Evolutionary conservation across 202 grass and related monocot species (phyloP), one percentile per base, ranked within the genome.

Genomic region (Brachypodium distachyon): DNA sequence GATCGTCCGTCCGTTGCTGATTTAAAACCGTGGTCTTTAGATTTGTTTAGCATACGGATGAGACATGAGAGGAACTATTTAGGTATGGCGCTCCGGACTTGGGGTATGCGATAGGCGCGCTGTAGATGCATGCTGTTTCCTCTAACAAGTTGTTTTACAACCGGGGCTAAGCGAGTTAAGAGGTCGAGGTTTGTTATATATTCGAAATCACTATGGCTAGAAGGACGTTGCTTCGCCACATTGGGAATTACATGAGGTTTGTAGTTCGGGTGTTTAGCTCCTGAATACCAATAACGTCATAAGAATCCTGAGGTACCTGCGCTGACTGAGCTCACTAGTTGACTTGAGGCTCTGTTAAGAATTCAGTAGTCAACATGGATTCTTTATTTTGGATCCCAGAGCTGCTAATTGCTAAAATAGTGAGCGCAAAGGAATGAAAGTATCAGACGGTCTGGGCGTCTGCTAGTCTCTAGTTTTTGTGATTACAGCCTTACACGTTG

Each of bases 281-380:
- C n/a, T 77, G 72, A 72, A 50, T 57, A 11, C 2, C 21, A 67
- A 14, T 40, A 60, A n/a, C 16, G 2, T n/a, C 34, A 22, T 66
- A 0, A 13, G 37, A 34, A 44, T 9, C 12, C 8, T 12, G 19
- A 74, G 1, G 3, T 79, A 44, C 16, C 16, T 68, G 5, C 14
- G 18, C 31, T 74, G 43, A 61, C 51, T 52, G 52, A 74, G 70
- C 25, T 75, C 78, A 69, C 6, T 29, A 54, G 31, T 72, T n/a
- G 25, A 21, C 34, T n/a, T 31, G 57, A 65, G 14, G 29, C 42
- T 5, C 48, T 50, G 18, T 60, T 53, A 33, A 73, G 61, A 74
- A 43, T 10, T 63, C 62, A 33, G 49, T 53, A 32, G 37, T 36
- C 9, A 23, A 74, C 53, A 1, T 66, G 2, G 9, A 11, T 78